Evolutionary conservation across 495 filamentous ascomycete genomes (phyloP), one percentile per base, ranked within the genome.

Genomic region (Aspergillus heteromorphus): DNA sequence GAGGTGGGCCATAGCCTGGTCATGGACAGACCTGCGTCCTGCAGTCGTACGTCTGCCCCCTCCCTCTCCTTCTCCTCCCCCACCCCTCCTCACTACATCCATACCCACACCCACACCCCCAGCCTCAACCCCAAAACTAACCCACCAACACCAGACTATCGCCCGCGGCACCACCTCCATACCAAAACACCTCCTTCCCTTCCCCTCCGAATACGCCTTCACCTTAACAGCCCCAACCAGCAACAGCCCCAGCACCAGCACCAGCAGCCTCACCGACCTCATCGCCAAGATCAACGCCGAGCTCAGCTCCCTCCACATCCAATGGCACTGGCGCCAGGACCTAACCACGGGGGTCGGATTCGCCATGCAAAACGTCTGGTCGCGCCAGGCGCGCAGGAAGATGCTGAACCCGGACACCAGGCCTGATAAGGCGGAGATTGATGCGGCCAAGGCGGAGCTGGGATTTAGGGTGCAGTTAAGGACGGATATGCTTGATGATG

Each of bases 1-100:
- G 45, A 73, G 93, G 17, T 97, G 93, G 93, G 89, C 82, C 8
- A 69, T 97, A 25, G 93, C 79, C 0, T 98, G 93, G 93, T 92
- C 87, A 49, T 97, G 87, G 73, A 73, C 77, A 3, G 78, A 82
- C 48, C 72, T 78, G 59, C 76, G 92, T 48, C 90, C 92, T 21
- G 70, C 69, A 18, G 75, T 79, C 71, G 82, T 83, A 70, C 48
- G 72, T 59, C 23, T n/a, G n/a, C n/a, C n/a, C n/a, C n/a, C n/a
- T n/a, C n/a, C n/a, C n/a, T n/a, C n/a, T n/a, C n/a, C n/a, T n/a
- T n/a, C n/a, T n/a, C n/a, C n/a, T n/a, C n/a, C n/a, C n/a, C 6
- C 20, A 17, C 23, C 19, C 23, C 20, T 40, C 47, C 27, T 11
- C 19, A 7, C 20, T 45, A 9, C 14, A 14, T n/a, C 19, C 23